Evolutionary conservation across 2,329 filamentous ascomycete genomes (phyloP).

Genomic region (Macroventuria anomochaeta): DNA sequence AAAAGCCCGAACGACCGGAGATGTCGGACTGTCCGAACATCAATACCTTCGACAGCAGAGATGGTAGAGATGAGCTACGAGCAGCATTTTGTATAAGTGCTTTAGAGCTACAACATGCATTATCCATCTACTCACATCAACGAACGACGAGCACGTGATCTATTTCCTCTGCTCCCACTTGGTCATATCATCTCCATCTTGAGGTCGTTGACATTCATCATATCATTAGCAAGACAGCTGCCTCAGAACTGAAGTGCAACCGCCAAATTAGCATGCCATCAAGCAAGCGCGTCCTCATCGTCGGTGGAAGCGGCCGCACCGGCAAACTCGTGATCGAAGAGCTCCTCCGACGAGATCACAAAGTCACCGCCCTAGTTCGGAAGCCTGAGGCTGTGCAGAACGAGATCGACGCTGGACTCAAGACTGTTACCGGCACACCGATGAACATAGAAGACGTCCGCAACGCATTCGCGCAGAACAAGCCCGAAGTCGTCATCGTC

Average conservation of each 20-base stretch:
- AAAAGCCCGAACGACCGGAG: not conserved
- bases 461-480: constrained; percentile 38
- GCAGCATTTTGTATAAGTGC: not conserved
- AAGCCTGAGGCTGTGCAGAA: constrained; percentile 42
- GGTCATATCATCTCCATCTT: too few species aligned
- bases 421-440: constrained; percentile 49
- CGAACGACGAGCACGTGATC: not conserved
- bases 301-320: constrained; percentile 58
- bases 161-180: too few species aligned
- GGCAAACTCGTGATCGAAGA: constrained; percentile 53
- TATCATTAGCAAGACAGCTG: not conserved
- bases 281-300: constrained; percentile 52
- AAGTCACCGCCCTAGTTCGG: constrained; percentile 57
- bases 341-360: constrained; percentile 51
- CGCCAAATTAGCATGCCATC: constrained; percentile 1
- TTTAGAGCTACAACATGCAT: not conserved
- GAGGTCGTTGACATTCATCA: not conserved
- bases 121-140: not conserved
- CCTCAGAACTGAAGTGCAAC: not conserved
- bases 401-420: constrained; percentile 42
- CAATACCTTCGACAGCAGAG: not conserved
- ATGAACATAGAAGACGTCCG: constrained; percentile 48
- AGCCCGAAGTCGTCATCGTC: constrained; percentile 53
- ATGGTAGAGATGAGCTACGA: not conserved
- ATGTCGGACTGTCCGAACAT: constrained; percentile 1